These are phyloP conservation scores for Craspedostauros australis DNA, from an alignment of 108 stramenopile species.

Conservation along the genomic window DNA sequence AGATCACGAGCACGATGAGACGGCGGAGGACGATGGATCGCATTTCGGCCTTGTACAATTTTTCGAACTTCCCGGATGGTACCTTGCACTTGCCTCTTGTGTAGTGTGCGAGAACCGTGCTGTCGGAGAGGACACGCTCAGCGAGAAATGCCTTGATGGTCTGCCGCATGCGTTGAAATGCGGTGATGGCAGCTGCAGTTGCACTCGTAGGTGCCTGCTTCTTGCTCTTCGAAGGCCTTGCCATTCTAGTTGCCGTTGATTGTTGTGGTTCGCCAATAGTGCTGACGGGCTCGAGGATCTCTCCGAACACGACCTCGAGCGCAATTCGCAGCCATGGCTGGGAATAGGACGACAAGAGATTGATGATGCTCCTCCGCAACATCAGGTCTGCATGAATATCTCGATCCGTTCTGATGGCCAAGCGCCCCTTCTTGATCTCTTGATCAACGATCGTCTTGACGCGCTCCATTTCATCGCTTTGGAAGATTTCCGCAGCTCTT, in stretches of 20 bases:
- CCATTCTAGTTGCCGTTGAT: too few species aligned
- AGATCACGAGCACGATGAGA: constrained; percentile 70
- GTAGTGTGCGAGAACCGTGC: constrained; percentile 47
- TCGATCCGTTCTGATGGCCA: constrained; percentile 73
- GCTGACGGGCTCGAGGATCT: constrained; percentile 35
- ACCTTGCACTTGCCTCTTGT: constrained; percentile 65
- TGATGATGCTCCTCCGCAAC: constrained; percentile 50
- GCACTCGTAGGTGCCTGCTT: too few species aligned
- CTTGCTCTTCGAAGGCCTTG: too few species aligned
- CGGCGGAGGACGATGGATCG: constrained; percentile 55
- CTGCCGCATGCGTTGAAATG: constrained; percentile 34
- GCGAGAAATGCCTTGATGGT: constrained; percentile 54
- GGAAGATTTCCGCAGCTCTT: constrained; percentile 34
- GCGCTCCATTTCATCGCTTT: constrained; percentile 30
- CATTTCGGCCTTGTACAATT: constrained; percentile 50
- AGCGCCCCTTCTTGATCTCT: constrained; percentile 64
- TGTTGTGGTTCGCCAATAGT: too few species aligned
- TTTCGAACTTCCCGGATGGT: constrained; percentile 70
- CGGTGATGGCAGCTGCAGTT: too few species aligned
- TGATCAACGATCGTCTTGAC: constrained; percentile 35
- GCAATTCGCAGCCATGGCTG: constrained; percentile 86
- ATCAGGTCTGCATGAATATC: constrained; percentile 81
- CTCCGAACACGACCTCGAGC: constrained; percentile 83
- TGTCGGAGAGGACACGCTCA: constrained; percentile 66
- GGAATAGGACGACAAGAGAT: constrained; percentile 81